Conservation (phyloP, 345 rosid genomes). For the Aquilaria yunnanensis region DNA sequence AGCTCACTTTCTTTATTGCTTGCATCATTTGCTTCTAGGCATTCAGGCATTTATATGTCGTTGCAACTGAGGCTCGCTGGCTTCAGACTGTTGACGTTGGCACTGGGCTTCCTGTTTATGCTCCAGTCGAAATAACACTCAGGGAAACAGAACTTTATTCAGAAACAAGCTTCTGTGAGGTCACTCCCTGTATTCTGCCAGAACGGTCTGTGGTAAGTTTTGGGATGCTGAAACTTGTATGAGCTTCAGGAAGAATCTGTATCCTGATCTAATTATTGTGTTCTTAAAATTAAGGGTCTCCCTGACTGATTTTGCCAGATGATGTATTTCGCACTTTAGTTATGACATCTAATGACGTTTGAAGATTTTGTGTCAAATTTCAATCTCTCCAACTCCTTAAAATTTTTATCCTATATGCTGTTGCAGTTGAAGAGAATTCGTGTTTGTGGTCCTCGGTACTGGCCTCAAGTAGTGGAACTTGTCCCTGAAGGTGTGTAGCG, state of each 20-base stretch:
- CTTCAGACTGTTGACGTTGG: conserved; percentile 96
- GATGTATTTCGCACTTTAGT: no score
- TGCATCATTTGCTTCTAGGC: conserved; percentile 44
- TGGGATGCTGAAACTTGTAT: background rate
- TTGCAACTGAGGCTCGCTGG: conserved; percentile 96
- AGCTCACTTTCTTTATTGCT: no score
- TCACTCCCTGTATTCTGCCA: conserved; percentile 93
- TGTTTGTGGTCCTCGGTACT: conserved; percentile 96
- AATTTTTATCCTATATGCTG: conserved; percentile 18
- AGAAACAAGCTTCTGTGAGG: conserved; percentile 82
- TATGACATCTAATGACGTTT: no score
- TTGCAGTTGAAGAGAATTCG: conserved; percentile 69
- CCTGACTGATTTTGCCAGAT: no score
- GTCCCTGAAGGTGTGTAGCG: conserved; percentile 63
- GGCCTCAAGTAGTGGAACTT: conserved; percentile 89
- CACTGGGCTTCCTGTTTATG: conserved; percentile 89
- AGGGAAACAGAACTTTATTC: conserved; percentile 79
- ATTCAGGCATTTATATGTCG: conserved; percentile 93
- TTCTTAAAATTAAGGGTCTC: no score
- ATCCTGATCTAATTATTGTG: no score
- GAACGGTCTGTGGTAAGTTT: conserved; percentile 89
- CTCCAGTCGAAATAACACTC: conserved; percentile 80
- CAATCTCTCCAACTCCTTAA: background rate
- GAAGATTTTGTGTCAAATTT: no score
- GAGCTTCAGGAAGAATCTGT: background rate